Percentiles rank a stretch among this genome's conserved stretches.
Evolutionary conservation across 108 stramenopile species (phyloP).

Genomic region (Nannochloropsis salina): DNA sequence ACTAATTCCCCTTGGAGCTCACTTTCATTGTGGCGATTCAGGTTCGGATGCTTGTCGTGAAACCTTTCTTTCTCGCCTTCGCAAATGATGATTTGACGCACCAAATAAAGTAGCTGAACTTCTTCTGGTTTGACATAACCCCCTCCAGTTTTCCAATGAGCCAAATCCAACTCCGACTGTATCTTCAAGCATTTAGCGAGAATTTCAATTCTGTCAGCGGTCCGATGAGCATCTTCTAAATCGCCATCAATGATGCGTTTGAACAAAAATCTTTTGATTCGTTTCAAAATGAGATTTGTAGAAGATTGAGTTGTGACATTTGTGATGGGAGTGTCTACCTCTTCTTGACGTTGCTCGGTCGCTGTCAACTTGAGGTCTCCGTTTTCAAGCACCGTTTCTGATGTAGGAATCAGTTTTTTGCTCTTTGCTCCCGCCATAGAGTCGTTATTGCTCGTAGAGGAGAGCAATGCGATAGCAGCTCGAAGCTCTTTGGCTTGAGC

Average conservation of each 20-base stretch:
- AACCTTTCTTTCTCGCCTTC: neutral
- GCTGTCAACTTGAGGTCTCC: neutral
- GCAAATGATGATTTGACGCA: conserved; percentile 1
- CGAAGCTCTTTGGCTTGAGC: neutral
- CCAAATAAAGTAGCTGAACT: neutral
- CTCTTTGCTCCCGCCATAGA: neutral
- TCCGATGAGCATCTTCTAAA: neutral
- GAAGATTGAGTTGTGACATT: neutral
- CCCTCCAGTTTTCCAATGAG: neutral
- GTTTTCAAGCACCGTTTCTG: neutral
- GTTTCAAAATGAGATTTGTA: neutral
- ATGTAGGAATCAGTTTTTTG: neutral
- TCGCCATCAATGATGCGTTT: neutral
- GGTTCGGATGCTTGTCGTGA: conserved; percentile 1
- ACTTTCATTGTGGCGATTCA: neutral
- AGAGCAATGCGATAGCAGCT: neutral
- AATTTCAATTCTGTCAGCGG: neutral
- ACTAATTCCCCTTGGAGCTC: neutral
- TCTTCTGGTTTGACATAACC: neutral
- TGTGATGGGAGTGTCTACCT: neutral
- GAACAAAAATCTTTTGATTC: neutral
- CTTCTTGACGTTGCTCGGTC: neutral
- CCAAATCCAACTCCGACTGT: conserved; percentile 9
- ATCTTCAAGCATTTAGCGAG: neutral
- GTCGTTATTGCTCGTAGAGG: neutral